A percentile compares a stretch with the other conserved stretches of the same genome.
These are phyloP conservation scores for Backusella mclennaniae DNA, from an alignment of 192 early-diverging fungal genomes.

Conservation along the genomic window DNA sequence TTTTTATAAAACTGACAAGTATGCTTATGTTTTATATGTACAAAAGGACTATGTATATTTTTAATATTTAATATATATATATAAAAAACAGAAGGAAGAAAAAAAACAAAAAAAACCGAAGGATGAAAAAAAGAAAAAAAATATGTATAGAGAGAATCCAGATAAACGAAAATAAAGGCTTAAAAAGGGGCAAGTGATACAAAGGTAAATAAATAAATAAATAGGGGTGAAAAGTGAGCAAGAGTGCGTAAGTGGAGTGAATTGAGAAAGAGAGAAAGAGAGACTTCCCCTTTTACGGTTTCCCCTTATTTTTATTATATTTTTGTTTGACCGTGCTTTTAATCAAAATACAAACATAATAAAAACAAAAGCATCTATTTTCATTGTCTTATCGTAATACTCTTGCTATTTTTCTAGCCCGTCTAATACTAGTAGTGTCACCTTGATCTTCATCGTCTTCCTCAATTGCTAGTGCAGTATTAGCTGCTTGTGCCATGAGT, in stretches of 20 bases:
- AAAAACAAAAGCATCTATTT: constrained; percentile 3
- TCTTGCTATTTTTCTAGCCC: constrained; percentile 2
- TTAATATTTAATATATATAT: background rate
- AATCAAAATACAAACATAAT: constrained; percentile 5
- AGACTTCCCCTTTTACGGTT: background rate
- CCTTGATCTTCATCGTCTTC: background rate
- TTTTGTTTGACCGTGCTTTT: constrained; percentile 3
- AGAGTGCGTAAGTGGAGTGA: background rate
- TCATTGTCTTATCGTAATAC: constrained; percentile 8
- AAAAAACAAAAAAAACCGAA: background rate
- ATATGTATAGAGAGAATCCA: background rate
- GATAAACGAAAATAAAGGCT: background rate
- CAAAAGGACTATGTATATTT: background rate
- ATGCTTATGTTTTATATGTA: background rate
- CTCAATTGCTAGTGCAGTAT: background rate
- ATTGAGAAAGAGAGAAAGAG: background rate
- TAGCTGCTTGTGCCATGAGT: constrained; percentile 18
- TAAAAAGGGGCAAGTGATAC: constrained; percentile 2
- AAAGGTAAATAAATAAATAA: background rate
- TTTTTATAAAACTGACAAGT: background rate
- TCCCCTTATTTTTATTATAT: constrained; percentile 5
- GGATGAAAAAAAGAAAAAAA: background rate
- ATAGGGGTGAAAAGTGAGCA: background rate
- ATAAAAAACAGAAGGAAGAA: background rate
- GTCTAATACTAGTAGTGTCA: background rate